phyloP scores from a whole-genome alignment of 352 stramenopile species.

The Globisporangium lucens region DNA sequence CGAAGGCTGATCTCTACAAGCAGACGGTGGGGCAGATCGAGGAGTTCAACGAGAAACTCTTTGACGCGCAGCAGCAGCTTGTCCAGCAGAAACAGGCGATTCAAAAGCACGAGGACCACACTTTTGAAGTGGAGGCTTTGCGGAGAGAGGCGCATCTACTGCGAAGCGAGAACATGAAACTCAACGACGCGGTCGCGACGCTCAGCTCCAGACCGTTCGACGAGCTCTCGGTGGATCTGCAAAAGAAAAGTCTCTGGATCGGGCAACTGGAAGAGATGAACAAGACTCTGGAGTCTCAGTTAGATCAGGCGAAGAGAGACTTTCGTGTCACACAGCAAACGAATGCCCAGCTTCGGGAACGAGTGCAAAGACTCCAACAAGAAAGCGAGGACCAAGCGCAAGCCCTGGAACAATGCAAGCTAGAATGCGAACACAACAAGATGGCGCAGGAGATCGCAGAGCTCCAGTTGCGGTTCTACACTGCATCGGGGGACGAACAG shows the following conservation, averaged over 20 bases:
- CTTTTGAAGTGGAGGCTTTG: slow-evolving; percentile 27
- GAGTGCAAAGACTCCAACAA: slow-evolving; percentile 19
- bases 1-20: slow-evolving; percentile 38
- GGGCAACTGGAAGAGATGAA: slow-evolving; percentile 41
- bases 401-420: slow-evolving; percentile 19
- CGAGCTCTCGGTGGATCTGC: slow-evolving; percentile 30
- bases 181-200: slow-evolving; percentile 43
- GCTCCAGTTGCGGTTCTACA: slow-evolving; percentile 59
- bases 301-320: slow-evolving; percentile 23
- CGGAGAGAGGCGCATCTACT: slow-evolving; percentile 49
- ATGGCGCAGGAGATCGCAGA: slow-evolving; percentile 51
- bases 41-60: slow-evolving; percentile 38
- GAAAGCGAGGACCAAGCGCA: slow-evolving; percentile 13
- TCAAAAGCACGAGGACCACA: slow-evolving; percentile 33
- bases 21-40: slow-evolving; percentile 34
- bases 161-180: slow-evolving; percentile 46
- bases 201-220: slow-evolving; percentile 59
- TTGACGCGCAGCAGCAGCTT: slow-evolving; percentile 40
- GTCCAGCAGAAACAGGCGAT: slow-evolving; percentile 35
- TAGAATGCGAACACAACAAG: slow-evolving; percentile 28
- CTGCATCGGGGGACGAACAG: slow-evolving; percentile 31
- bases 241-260: slow-evolving; percentile 49
- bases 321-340: slow-evolving; percentile 20
- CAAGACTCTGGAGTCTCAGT: slow-evolving; percentile 17
- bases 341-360: slow-evolving; percentile 20